Conservation (phyloP, 2,329 filamentous ascomycete species). For the Penicillium glabrum region DNA sequence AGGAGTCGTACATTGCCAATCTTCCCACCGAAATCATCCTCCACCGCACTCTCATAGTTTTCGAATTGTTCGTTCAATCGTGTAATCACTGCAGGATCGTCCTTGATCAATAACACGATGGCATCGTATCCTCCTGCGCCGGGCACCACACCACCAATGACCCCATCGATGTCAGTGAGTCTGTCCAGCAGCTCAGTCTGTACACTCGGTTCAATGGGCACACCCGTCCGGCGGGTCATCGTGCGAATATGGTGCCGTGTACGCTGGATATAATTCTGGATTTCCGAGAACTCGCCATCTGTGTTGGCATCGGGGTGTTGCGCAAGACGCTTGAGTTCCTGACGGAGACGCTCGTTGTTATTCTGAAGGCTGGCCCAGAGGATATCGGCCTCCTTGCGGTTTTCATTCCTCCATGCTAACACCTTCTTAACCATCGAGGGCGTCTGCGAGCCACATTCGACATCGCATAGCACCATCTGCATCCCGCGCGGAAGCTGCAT, state of each 20-base stretch:
- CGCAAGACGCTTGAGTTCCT: conserved; percentile 58
- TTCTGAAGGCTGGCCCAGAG: conserved; percentile 76
- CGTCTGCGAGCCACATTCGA: conserved; percentile 90
- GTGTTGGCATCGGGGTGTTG: conserved; percentile 45
- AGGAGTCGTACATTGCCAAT: conserved; percentile 47
- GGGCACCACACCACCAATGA: conserved; percentile 88
- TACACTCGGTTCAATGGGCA: conserved; percentile 83
- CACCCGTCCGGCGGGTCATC: conserved; percentile 72
- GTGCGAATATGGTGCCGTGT: conserved; percentile 65
- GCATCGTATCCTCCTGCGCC: conserved; percentile 95
- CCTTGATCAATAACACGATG: conserved; percentile 73
- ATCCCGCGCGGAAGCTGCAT: conserved; percentile 72
- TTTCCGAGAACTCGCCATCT: conserved; percentile 49
- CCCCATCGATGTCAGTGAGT: conserved; percentile 68
- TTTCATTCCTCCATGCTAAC: conserved; percentile 72
- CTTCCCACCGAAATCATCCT: conserved; percentile 46
- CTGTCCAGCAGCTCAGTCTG: conserved; percentile 85
- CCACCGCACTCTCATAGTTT: conserved; percentile 59
- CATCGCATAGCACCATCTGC: conserved; percentile 88
- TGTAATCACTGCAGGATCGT: conserved; percentile 64
- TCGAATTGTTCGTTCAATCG: conserved; percentile 63
- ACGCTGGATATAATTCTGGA: conserved; percentile 52
- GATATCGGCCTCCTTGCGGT: conserved; percentile 61
- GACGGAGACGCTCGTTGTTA: conserved; percentile 70
- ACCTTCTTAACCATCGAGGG: conserved; percentile 95